Conservation (phyloP, 257 asterid genomes). For the Ophiorrhiza pumila region DNA sequence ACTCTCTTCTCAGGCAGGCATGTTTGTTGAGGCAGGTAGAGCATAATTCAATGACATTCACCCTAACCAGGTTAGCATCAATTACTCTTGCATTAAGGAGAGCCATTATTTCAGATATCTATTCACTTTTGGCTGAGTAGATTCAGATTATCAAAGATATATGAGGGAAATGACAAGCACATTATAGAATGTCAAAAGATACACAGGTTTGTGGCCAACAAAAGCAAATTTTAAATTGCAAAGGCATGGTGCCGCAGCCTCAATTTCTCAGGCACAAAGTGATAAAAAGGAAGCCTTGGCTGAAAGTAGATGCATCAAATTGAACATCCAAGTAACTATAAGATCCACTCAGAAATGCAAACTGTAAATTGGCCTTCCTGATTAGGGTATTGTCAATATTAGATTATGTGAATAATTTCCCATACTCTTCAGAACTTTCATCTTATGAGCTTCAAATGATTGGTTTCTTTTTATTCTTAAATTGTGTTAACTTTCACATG, state of each 20-base stretch:
- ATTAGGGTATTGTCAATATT: neutral
- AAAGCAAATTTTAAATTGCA: neutral
- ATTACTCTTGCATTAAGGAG: neutral
- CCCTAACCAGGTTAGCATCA: neutral
- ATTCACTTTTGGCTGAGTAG: neutral
- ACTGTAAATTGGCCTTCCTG: neutral
- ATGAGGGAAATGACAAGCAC: neutral
- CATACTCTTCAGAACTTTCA: neutral
- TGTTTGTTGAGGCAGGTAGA: too few relatives aligned
- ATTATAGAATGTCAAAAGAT: neutral
- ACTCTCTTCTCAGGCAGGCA: neutral
- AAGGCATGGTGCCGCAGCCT: neutral
- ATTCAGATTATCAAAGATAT: neutral
- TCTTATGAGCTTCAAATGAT: conserved; percentile 1
- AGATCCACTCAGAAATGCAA: neutral
- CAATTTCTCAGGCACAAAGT: conserved; percentile 6
- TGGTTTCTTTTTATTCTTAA: neutral
- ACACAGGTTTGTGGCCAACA: neutral
- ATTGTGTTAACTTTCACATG: neutral
- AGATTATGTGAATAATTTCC: neutral
- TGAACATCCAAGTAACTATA: neutral
- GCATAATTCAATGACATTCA: neutral
- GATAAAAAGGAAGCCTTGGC: neutral
- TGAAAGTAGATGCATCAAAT: neutral
- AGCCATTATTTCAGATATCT: neutral